phyloP scores from a whole-genome alignment of 805 yeast genomes.

The Ogataea philodendri region DNA sequence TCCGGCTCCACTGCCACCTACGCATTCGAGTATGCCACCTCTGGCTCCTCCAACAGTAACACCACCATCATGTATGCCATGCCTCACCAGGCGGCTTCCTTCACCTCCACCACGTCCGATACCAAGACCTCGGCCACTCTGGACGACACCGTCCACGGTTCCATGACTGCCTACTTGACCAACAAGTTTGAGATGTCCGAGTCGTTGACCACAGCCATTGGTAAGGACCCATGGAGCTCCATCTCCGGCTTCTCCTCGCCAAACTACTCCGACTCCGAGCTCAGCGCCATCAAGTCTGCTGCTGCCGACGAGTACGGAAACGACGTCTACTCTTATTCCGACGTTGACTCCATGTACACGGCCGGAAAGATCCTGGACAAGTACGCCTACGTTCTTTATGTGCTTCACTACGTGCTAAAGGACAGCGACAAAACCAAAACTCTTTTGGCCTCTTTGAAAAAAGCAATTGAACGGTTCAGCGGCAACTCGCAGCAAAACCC shows the following conservation, averaged over 20 bases:
- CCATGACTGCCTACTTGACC: slow-evolving; percentile 44
- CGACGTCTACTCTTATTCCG: slow-evolving; percentile 44
- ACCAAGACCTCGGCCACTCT: slow-evolving; percentile 36
- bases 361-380: slow-evolving; percentile 87
- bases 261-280: slow-evolving; percentile 21
- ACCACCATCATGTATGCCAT: slow-evolving; percentile 46
- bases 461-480: slow-evolving; percentile 66
- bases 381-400: slow-evolving; percentile 79
- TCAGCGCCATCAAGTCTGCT: slow-evolving; percentile 28
- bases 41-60: slow-evolving; percentile 47
- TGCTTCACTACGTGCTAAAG: slow-evolving; percentile 59
- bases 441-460: slow-evolving; percentile 56
- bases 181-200: slow-evolving; percentile 43
- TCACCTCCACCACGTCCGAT: slow-evolving; percentile 30
- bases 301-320: slow-evolving; percentile 40
- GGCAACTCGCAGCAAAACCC: slow-evolving; percentile 66
- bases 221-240: slow-evolving; percentile 57
- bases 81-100: slow-evolving; percentile 48
- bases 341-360: slow-evolving; percentile 57
- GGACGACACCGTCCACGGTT: slow-evolving; percentile 52
- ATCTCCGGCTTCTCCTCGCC: slow-evolving; percentile 35
- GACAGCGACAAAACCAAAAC: slow-evolving; percentile 50
- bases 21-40: slow-evolving; percentile 40
- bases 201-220: slow-evolving; percentile 39
- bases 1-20: slow-evolving; percentile 40